Conservation (phyloP, 2,329 filamentous ascomycete species). For the Zymoseptoria crescenta region DNA sequence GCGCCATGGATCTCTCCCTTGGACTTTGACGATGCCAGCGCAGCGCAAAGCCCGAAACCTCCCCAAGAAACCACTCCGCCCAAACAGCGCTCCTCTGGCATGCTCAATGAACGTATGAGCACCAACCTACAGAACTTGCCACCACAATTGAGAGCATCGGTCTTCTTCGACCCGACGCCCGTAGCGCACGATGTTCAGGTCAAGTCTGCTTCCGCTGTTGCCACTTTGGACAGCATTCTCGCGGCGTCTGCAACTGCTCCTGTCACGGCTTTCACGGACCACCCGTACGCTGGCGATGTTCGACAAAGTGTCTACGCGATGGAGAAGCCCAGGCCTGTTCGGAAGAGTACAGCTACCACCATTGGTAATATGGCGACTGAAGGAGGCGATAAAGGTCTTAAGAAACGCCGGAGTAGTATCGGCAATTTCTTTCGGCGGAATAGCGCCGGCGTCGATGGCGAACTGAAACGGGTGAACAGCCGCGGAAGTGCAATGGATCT, state of each 20-base stretch:
- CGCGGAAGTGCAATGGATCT: slow-evolving; percentile 26
- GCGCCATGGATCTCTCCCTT: slow-evolving; percentile 38
- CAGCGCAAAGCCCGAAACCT: slow-evolving; percentile 2
- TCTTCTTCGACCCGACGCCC: slow-evolving; percentile 72
- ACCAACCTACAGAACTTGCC: slow-evolving; percentile 50
- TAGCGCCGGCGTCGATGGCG: slow-evolving; percentile 28
- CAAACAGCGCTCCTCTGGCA: slow-evolving; percentile 7
- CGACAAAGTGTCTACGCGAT: slow-evolving; percentile 66
- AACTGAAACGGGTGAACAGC: slow-evolving; percentile 23
- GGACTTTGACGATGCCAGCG: slow-evolving; percentile 12
- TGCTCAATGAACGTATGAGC: slow-evolving; percentile 29
- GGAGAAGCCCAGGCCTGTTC: slow-evolving; percentile 12
- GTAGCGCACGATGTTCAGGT: slow-evolving; percentile 48
- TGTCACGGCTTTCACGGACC: slow-evolving; percentile 84
- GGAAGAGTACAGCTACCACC: slow-evolving; percentile 14
- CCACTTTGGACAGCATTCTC: slow-evolving; percentile 82
- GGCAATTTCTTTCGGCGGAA: slow-evolving; percentile 26
- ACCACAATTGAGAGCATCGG: slow-evolving; percentile 79
- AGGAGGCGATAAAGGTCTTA: slow-evolving; percentile 1
- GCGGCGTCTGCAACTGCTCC: slow-evolving; percentile 83
- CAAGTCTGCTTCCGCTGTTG: slow-evolving; percentile 73
- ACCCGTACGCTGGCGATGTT: slow-evolving; percentile 69
- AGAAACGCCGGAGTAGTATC: slow-evolving; percentile 25
- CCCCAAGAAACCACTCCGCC: slow-evolving; percentile 3
- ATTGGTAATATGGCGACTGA: not conserved